These are phyloP conservation scores for Populus euphratica DNA, from an alignment of 345 rosid genomes.

Conservation along the genomic window DNA sequence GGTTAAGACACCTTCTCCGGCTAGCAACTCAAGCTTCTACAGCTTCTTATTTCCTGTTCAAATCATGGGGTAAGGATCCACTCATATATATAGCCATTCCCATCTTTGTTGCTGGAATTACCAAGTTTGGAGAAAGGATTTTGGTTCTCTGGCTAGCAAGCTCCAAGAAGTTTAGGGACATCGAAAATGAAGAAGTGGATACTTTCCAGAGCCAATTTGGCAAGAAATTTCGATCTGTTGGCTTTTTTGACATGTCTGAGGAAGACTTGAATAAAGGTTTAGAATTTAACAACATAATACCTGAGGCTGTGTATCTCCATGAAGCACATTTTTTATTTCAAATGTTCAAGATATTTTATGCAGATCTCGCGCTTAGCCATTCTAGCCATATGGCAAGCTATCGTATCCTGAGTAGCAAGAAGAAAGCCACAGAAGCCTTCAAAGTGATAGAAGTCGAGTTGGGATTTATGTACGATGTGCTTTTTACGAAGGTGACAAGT, in stretches of 20 bases:
- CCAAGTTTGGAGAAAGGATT: constrained; percentile 5
- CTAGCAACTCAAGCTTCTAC: constrained; percentile 3
- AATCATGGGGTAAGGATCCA: constrained; percentile 16
- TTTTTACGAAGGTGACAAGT: constrained; percentile 3
- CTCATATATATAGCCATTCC: constrained; percentile 14
- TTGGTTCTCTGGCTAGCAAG: constrained; percentile 17
- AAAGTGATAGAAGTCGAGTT: constrained; percentile 13
- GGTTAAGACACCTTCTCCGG: constrained; percentile 15
- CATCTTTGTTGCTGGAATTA: constrained; percentile 15
- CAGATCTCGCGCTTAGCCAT: no score
- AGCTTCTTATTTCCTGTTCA: constrained; percentile 3
- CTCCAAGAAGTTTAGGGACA: background rate
- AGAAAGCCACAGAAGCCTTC: constrained; percentile 5
- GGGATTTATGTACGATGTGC: constrained; percentile 15
- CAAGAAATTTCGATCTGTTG: no score
- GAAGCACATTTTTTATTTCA: no score
- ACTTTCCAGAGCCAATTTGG: no score
- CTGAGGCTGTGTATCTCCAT: no score
- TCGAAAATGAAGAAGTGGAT: no score
- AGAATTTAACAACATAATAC: no score
- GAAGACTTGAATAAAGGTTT: no score
- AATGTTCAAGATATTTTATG: no score
- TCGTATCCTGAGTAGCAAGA: no score
- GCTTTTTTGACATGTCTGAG: no score
- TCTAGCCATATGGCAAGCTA: no score